Evolutionary conservation across 495 filamentous ascomycete species (phyloP).

Genomic region (Xylaria longipes): DNA sequence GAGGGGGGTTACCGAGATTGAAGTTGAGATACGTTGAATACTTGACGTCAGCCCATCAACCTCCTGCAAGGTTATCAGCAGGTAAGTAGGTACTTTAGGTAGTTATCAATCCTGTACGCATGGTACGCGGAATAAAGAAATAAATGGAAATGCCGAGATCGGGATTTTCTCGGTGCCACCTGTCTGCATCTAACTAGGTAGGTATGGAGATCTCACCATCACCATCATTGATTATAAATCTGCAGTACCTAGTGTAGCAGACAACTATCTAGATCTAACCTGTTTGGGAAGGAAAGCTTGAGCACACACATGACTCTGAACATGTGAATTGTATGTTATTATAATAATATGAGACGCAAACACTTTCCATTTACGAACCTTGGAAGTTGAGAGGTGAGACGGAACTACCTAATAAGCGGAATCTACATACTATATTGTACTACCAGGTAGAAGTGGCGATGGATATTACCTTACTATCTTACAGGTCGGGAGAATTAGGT

Average conservation of each 20-base stretch:
- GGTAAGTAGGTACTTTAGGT: no score
- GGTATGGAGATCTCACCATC: neutral
- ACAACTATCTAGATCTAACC: neutral
- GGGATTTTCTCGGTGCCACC: neutral
- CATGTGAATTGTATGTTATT: neutral
- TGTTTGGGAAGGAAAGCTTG: neutral
- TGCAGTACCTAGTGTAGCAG: neutral
- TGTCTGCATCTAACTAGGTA: neutral
- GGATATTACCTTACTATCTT: neutral
- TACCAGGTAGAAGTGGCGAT: neutral
- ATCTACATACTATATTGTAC: neutral
- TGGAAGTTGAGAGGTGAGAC: neutral
- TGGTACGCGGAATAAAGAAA: neutral
- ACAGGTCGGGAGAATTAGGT: conserved; percentile 9
- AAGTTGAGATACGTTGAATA: conserved; percentile 6
- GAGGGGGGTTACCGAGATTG: neutral
- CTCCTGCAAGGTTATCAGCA: no score
- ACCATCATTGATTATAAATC: conserved; percentile 15
- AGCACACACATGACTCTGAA: neutral
- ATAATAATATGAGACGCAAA: neutral
- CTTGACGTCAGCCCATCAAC: neutral
- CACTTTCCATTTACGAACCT: neutral
- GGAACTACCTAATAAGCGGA: neutral
- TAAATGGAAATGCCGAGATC: conserved; percentile 2
- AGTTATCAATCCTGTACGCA: no score